A percentile compares a stretch with the other conserved stretches of the same genome.
These are phyloP conservation scores for Chrysoporthe puriensis DNA, from an alignment of 2,329 filamentous ascomycete species.

Conservation along the genomic window DNA sequence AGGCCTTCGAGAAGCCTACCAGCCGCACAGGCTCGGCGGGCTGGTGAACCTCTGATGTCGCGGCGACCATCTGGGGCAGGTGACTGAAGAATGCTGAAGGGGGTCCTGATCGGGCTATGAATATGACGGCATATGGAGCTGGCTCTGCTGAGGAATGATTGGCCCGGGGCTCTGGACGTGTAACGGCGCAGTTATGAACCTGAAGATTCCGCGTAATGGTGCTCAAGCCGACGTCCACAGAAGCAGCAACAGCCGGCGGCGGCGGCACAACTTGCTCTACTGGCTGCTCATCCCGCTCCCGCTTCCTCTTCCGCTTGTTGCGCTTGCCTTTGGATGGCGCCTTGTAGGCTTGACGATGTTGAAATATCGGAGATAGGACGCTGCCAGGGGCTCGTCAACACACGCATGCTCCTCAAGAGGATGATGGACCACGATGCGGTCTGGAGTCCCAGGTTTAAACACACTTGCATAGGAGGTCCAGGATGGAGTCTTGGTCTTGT, in stretches of 20 bases:
- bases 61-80: conserved; percentile 52
- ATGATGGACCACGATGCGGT: conserved; percentile 3
- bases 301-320: conserved; percentile 52
- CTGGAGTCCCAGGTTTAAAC: conserved; percentile 29
- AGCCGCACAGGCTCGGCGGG: conserved; percentile 53
- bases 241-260: conserved; percentile 56
- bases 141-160: neutral
- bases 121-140: conserved; percentile 55
- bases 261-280: conserved; percentile 37
- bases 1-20: conserved; percentile 64
- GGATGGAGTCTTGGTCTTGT: conserved; percentile 64
- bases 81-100: conserved; percentile 63
- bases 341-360: conserved; percentile 58
- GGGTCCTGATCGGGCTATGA: conserved; percentile 61
- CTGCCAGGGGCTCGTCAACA: conserved; percentile 43
- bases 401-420: neutral
- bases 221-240: conserved; percentile 68
- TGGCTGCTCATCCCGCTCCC: conserved; percentile 34
- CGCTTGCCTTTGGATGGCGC: conserved; percentile 65
- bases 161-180: neutral
- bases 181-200: conserved; percentile 35
- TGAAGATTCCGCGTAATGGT: conserved; percentile 65
- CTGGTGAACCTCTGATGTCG: conserved; percentile 49
- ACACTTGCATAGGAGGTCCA: conserved; percentile 71
- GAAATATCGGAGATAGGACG: conserved; percentile 65